Evolutionary conservation across 441 rosid genomes (phyloP).

Genomic region (Pelargonium cotyledonis): DNA sequence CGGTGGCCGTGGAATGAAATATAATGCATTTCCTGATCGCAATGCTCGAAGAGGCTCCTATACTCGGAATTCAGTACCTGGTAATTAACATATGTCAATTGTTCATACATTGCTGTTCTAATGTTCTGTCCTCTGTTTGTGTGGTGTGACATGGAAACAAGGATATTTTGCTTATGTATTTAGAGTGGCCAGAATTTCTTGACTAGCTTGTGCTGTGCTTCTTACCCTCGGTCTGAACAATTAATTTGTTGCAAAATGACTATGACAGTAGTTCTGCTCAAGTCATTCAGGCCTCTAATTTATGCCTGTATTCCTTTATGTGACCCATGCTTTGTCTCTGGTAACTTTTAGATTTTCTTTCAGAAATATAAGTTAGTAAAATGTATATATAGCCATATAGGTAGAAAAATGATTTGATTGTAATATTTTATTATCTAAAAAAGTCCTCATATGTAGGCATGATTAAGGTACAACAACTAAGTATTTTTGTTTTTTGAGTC

Average conservation of each 20-base stretch:
- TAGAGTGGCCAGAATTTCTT: not conserved
- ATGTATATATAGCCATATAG: not conserved
- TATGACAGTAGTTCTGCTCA: too few species aligned
- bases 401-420: not conserved
- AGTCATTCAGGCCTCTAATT: too few species aligned
- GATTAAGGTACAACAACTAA: not conserved
- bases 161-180: not conserved
- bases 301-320: not conserved
- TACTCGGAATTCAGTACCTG: slow-evolving; percentile 38
- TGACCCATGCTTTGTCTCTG: not conserved
- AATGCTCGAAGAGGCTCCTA: slow-evolving; percentile 46
- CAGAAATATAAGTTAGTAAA: not conserved
- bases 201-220: not conserved
- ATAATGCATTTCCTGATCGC: slow-evolving; percentile 35
- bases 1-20: slow-evolving; percentile 11
- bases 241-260: not conserved
- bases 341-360: not conserved
- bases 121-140: too few species aligned
- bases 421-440: not conserved
- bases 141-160: not conserved
- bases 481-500: not conserved
- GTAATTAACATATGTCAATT: slow-evolving; percentile 22
- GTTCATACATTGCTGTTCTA: too few species aligned
- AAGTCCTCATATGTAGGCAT: not conserved
- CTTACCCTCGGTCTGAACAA: not conserved